phyloP scores from a whole-genome alignment of 179 eudicot genomes.

The Silene vulgaris region DNA sequence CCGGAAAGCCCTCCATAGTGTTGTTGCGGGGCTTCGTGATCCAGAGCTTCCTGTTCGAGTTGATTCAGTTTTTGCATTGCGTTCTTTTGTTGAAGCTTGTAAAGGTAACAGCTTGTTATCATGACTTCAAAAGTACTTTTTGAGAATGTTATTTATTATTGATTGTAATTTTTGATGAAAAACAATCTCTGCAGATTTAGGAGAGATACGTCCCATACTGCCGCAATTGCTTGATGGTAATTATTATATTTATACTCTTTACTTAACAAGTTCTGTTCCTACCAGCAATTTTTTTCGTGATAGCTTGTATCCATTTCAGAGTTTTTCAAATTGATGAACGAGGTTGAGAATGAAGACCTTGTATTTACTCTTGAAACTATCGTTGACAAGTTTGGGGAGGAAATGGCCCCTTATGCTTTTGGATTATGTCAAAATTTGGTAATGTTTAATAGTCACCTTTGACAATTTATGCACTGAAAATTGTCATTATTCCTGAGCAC shows the following conservation, averaged over 20 bases:
- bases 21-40: slow-evolving; percentile 94
- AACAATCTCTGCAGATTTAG: slow-evolving; percentile 58
- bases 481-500: slow-evolving; percentile 6
- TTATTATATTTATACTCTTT: background rate
- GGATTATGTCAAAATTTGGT: slow-evolving; percentile 99
- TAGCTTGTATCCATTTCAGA: slow-evolving; percentile 39
- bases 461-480: background rate
- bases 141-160: background rate
- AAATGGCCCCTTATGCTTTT: slow-evolving; percentile 99
- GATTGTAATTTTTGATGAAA: background rate
- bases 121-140: background rate
- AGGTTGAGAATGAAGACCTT: slow-evolving; percentile 99
- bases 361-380: slow-evolving; percentile 98
- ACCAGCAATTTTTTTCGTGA: background rate
- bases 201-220: slow-evolving; percentile 92
- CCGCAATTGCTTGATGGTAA: slow-evolving; percentile 96
- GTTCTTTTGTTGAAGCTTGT: slow-evolving; percentile 98
- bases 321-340: slow-evolving; percentile 94
- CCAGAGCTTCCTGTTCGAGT: slow-evolving; percentile 98
- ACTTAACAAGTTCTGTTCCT: background rate
- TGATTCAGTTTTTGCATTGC: slow-evolving; percentile 93
- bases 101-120: slow-evolving; percentile 43
- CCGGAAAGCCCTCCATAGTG: slow-evolving; percentile 85
- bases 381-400: slow-evolving; percentile 99
- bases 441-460: slow-evolving; percentile 10